These are phyloP conservation scores for Centella asiatica DNA, from an alignment of 129 eudicot species.

Conservation along the genomic window DNA sequence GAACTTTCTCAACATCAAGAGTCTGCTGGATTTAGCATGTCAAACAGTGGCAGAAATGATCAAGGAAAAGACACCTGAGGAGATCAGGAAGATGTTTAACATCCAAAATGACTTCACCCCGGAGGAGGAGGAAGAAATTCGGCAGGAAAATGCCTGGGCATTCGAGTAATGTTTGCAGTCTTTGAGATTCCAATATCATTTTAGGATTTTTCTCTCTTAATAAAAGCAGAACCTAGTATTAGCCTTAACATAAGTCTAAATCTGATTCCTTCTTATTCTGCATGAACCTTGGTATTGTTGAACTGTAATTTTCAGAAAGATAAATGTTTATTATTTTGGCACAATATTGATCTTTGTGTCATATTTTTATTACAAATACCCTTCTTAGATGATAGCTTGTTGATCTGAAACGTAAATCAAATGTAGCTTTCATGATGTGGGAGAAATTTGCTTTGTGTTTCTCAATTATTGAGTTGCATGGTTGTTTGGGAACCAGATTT, in stretches of 20 bases:
- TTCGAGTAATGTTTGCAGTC: conserved; percentile 7
- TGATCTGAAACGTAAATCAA: too few species aligned
- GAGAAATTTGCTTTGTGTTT: not conserved
- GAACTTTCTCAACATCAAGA: conserved; percentile 23
- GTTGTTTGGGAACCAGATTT: not conserved
- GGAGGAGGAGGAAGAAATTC: conserved; percentile 20
- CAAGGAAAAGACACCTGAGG: conserved; percentile 21
- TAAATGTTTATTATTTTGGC: too few species aligned
- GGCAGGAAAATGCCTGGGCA: conserved; percentile 26
- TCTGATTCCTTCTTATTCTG: too few species aligned
- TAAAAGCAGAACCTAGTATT: too few species aligned
- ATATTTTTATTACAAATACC: too few species aligned
- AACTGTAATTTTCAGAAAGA: too few species aligned
- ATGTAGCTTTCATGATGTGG: too few species aligned
- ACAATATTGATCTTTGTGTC: too few species aligned
- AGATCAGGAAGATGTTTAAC: conserved; percentile 20
- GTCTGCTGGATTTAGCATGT: conserved; percentile 19
- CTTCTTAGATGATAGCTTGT: too few species aligned
- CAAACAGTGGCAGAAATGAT: conserved; percentile 23
- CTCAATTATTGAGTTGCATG: not conserved
- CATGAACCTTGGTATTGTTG: too few species aligned
- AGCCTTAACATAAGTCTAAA: not conserved
- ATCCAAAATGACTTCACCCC: conserved; percentile 24
- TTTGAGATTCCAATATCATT: too few species aligned
- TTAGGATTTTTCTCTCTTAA: too few species aligned